Evolutionary conservation across 148 eudicot species (phyloP).

Genomic region (Rhododendron ferrugineum): DNA sequence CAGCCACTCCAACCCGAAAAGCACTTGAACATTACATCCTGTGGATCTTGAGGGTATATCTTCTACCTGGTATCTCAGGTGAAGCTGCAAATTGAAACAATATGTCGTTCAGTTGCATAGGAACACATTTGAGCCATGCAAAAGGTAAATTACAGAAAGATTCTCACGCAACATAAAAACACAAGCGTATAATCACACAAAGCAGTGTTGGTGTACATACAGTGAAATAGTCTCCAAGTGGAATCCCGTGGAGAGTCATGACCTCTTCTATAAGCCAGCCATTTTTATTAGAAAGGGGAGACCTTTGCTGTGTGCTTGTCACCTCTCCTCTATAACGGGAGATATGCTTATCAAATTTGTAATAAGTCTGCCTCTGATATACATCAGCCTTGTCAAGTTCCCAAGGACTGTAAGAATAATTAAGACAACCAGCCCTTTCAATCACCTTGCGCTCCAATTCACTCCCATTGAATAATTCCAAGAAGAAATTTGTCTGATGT

Average conservation of each 20-base stretch:
- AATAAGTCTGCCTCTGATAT: slow-evolving; percentile 72
- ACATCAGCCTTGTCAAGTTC: slow-evolving; percentile 74
- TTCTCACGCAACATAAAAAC: not conserved
- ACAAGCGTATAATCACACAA: not conserved
- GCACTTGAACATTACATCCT: slow-evolving; percentile 63
- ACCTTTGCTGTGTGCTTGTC: slow-evolving; percentile 77
- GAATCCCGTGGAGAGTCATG: slow-evolving; percentile 87
- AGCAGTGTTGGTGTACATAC: slow-evolving; percentile 32
- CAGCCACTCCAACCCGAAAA: slow-evolving; percentile 75
- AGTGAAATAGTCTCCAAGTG: slow-evolving; percentile 77
- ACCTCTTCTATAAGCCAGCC: slow-evolving; percentile 94
- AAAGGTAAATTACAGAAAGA: not conserved
- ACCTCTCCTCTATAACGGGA: slow-evolving; percentile 92
- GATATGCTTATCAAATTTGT: slow-evolving; percentile 63
- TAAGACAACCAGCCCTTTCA: slow-evolving; percentile 82
- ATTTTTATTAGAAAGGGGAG: slow-evolving; percentile 57
- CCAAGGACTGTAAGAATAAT: slow-evolving; percentile 83
- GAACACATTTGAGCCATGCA: not conserved
- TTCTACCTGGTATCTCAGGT: slow-evolving; percentile 72
- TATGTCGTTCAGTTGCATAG: not conserved
- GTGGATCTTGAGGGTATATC: slow-evolving; percentile 48
- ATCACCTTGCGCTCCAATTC: slow-evolving; percentile 67
- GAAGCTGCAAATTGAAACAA: slow-evolving; percentile 55
- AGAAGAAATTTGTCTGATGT: slow-evolving; percentile 59
- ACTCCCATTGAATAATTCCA: slow-evolving; percentile 78